Base-by-base conservation (phyloP, 352 stramenopile species). In the Pythium dissimile region DNA sequence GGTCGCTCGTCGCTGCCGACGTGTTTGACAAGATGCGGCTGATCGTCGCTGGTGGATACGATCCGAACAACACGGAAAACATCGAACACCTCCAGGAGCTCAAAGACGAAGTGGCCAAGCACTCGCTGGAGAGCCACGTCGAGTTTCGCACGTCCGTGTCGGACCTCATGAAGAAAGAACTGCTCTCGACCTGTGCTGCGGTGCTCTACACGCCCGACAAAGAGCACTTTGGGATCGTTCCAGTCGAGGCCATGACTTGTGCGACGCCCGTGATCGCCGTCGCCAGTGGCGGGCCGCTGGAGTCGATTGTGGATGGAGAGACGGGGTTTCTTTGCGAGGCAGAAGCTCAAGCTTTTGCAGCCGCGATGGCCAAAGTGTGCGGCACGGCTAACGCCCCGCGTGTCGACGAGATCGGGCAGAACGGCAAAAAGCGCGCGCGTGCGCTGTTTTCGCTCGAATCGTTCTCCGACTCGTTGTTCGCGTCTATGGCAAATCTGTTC, bases 141-240 rank as follows among this genome's bases (percentile, higher is more conserved):
- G 73, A 88, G 42, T 98, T 98, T 71, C 75, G 76, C 27, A 86
- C 84, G 41, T 97, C 88, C 1, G 83, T 98, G 35, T 92, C 80
- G 0, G 90, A 98, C 69, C 62, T 66, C 13, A 89, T 88, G 72
- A 92, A 97, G 54, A 85, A 90, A 4, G 65, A 84, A 30, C 65
- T 99, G 26, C 75, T 99, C 26, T 65, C 73, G 39, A 86, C 73
- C 2, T 90, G 93, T 3, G 77, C 83, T 13, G 93, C 87, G 26
- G 84, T 98, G 28, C 67, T 99, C 16, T 99, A 99, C 69, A 99
- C 97, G 34, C 97, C 97, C 10, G 81, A 94, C 52, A 84, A 92
- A 31, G 97, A 99, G 72, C 97, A 99, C 71, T 99, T 99, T 74
- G 97, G 97, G n/a, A 99, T 99, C 61, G 97, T 99, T 2, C 97